Percentiles rank a stretch among this genome's conserved stretches.
phyloP scores from a whole-genome alignment of 192 early-diverging fungal species.

The Dispira parvispora region DNA sequence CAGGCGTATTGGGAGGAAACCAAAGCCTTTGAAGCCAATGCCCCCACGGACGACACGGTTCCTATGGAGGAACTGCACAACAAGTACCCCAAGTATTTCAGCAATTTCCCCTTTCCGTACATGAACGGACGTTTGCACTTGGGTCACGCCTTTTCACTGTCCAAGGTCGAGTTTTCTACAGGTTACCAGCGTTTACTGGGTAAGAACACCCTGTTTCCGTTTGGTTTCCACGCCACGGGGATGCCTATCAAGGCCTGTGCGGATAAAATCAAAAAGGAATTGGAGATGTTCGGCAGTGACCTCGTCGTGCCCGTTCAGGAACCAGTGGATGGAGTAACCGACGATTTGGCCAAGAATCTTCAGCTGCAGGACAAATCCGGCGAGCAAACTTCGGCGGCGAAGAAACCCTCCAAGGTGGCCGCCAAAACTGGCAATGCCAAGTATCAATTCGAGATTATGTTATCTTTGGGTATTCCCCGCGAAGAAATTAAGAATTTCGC shows the following conservation, averaged over 20 bases:
- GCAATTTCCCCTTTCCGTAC: constrained; percentile 94
- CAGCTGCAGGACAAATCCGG: constrained; percentile 26
- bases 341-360: constrained; percentile 19
- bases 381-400: constrained; percentile 44
- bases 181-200: constrained; percentile 90
- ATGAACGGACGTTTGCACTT: constrained; percentile 88
- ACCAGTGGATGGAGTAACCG: constrained; percentile 15
- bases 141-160: constrained; percentile 91
- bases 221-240: constrained; percentile 96
- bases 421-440: constrained; percentile 69
- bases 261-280: constrained; percentile 31
- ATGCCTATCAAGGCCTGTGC: constrained; percentile 92
- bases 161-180: constrained; percentile 90
- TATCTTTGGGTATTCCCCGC: constrained; percentile 61
- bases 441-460: constrained; percentile 98
- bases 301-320: constrained; percentile 21
- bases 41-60: constrained; percentile 45
- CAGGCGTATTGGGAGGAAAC: constrained; percentile 65
- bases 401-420: constrained; percentile 46
- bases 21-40: constrained; percentile 70
- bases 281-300: constrained; percentile 29
- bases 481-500: constrained; percentile 88
- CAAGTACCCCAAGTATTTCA: constrained; percentile 77
- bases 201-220: constrained; percentile 80
- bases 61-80: constrained; percentile 33